phyloP scores from a whole-genome alignment of 306 rosid genomes.

The Cucumis cinereus region DNA sequence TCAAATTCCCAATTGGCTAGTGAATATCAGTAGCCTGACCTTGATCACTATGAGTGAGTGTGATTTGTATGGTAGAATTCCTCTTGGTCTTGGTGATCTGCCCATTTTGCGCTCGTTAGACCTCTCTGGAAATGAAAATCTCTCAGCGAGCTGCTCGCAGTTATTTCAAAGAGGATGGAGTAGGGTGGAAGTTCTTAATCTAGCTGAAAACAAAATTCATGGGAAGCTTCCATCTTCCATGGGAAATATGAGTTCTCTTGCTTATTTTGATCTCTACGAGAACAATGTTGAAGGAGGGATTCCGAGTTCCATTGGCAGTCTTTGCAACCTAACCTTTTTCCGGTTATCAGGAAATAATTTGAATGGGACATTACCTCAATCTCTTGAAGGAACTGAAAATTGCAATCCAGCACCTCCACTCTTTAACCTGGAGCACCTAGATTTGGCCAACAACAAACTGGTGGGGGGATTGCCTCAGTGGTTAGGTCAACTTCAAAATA shows the following conservation, averaged over 20 bases:
- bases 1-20: slow-evolving; percentile 30
- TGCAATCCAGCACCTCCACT: slow-evolving; percentile 12
- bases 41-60: neutral
- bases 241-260: slow-evolving; percentile 34
- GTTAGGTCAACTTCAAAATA: slow-evolving; percentile 22
- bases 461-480: slow-evolving; percentile 26
- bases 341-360: slow-evolving; percentile 12
- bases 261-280: neutral
- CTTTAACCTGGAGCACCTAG: slow-evolving; percentile 2
- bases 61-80: slow-evolving; percentile 29
- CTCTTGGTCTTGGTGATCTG: slow-evolving; percentile 24
- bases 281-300: slow-evolving; percentile 23
- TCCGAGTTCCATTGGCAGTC: slow-evolving; percentile 24
- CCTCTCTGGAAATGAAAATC: slow-evolving; percentile 7
- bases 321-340: slow-evolving; percentile 11
- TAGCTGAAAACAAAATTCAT: slow-evolving; percentile 12
- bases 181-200: slow-evolving; percentile 9
- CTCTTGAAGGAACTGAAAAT: slow-evolving; percentile 15
- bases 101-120: slow-evolving; percentile 15
- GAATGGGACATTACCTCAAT: slow-evolving; percentile 21
- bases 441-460: slow-evolving; percentile 12
- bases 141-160: slow-evolving; percentile 26
- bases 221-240: slow-evolving; percentile 24
- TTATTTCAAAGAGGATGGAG: slow-evolving; percentile 25
- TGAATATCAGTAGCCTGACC: slow-evolving; percentile 21